phyloP scores from a whole-genome alignment of 805 yeast species.

The Candida saitoana region DNA sequence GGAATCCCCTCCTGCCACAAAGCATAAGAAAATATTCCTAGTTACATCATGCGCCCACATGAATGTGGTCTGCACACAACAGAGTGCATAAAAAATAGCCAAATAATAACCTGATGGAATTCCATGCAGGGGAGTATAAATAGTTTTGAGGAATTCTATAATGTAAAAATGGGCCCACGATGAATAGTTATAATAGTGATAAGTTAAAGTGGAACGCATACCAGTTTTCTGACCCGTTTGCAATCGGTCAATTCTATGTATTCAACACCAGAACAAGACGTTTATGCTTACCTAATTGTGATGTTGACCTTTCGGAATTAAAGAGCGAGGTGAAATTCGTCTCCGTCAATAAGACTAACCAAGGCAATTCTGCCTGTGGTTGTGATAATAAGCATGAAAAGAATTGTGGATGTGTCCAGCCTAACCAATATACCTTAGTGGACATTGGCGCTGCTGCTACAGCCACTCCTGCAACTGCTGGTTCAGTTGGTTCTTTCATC shows the following conservation, averaged over 20 bases:
- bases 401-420: background rate
- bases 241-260: conserved; percentile 55
- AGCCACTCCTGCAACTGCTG: background rate
- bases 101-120: conserved; percentile 1
- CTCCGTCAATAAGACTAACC: conserved; percentile 2
- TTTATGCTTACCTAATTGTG: conserved; percentile 73
- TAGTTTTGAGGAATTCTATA: background rate
- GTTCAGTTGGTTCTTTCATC: background rate
- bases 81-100: background rate
- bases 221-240: conserved; percentile 63
- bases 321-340: conserved; percentile 43
- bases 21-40: background rate
- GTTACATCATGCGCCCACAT: background rate
- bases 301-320: conserved; percentile 40
- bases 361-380: background rate
- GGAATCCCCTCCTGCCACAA: background rate
- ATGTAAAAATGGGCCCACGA: too few species aligned
- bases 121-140: conserved; percentile 3
- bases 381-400: background rate
- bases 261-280: conserved; percentile 38
- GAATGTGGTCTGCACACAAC: background rate
- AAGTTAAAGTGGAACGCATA: conserved; percentile 58
- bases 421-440: background rate
- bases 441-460: background rate
- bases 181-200: conserved; percentile 41